Percentiles rank a stretch among this genome's conserved stretches.
Conservation (phyloP, 106 monocot species). For the Dioscorea dumetorum region DNA sequence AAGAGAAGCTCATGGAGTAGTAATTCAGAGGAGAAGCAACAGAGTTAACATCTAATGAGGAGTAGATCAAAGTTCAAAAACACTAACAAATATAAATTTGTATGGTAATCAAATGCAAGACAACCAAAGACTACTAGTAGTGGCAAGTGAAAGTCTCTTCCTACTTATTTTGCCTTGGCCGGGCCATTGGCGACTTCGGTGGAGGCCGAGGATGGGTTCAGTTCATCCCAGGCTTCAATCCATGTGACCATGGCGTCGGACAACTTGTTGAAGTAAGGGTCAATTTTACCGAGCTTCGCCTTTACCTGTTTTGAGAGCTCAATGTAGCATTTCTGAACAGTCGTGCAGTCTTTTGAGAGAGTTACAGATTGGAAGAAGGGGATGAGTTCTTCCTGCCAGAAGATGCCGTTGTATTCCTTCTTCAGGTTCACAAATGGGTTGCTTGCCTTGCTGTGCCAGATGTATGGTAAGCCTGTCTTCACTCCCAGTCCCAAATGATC, state of each 20-base stretch:
- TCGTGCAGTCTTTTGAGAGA: conserved; percentile 43
- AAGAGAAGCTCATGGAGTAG: too few relatives aligned
- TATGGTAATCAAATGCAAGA: too few relatives aligned
- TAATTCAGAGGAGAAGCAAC: too few relatives aligned
- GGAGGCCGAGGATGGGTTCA: conserved; percentile 31
- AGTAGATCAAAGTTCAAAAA: too few relatives aligned
- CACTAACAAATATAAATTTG: too few relatives aligned
- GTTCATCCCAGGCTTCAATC: conserved; percentile 57
- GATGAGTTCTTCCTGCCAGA: conserved; percentile 68
- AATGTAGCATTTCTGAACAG: conserved; percentile 53
- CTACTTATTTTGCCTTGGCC: conserved; percentile 17
- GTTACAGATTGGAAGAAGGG: conserved; percentile 47
- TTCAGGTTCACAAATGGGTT: conserved; percentile 70
- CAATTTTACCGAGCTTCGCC: conserved; percentile 39
- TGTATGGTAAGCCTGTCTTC: conserved; percentile 57
- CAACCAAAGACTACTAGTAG: too few relatives aligned
- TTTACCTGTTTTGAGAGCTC: conserved; percentile 42
- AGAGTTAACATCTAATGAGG: too few relatives aligned
- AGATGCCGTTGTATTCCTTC: conserved; percentile 64
- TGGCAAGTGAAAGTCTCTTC: too few relatives aligned
- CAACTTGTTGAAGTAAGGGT: conserved; percentile 50
- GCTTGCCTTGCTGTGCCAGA: conserved; percentile 73
- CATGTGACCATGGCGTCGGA: conserved; percentile 57
- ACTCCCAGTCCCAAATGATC: conserved; percentile 52
- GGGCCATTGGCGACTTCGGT: conserved; percentile 16